A percentile compares a stretch with the other conserved stretches of the same genome.
These are phyloP conservation scores for Trypanosoma brucei DNA, from an alignment of 208 protist species.

Conservation along the genomic window DNA sequence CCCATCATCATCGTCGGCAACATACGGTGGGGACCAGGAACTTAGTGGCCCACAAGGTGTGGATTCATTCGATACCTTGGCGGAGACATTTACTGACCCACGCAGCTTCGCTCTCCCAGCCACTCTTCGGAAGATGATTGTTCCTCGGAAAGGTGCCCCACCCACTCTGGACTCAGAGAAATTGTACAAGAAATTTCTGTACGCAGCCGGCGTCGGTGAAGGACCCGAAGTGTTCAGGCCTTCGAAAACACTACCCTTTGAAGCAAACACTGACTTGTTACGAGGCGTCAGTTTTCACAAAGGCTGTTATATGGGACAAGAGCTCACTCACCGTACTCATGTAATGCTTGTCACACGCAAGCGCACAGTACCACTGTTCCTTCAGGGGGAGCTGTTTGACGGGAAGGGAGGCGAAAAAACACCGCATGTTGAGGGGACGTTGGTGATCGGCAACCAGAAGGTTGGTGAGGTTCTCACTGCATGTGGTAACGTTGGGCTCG, in stretches of 20 bases:
- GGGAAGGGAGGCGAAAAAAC: neutral
- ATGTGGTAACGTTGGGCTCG: constrained; percentile 45
- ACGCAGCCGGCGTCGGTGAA: constrained; percentile 77
- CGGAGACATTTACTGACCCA: constrained; percentile 59
- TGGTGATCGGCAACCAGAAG: constrained; percentile 20
- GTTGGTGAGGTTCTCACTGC: constrained; percentile 62
- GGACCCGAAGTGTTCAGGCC: constrained; percentile 58
- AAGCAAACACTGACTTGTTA: constrained; percentile 91
- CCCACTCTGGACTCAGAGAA: constrained; percentile 11
- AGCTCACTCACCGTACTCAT: constrained; percentile 93
- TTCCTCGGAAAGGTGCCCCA: constrained; percentile 2
- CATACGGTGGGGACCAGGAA: neutral
- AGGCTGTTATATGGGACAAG: constrained; percentile 96
- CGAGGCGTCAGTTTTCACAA: constrained; percentile 91
- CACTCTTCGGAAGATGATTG: constrained; percentile 13
- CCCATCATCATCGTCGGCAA: too few species aligned
- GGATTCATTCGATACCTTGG: neutral
- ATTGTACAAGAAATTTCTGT: constrained; percentile 51
- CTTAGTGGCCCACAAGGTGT: neutral
- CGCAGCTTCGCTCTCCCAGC: constrained; percentile 37
- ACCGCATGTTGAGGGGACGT: too few species aligned
- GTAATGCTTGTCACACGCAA: constrained; percentile 92
- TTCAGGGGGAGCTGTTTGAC: constrained; percentile 7
- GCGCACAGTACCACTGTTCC: constrained; percentile 77
- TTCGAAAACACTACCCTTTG: constrained; percentile 84